Base-by-base conservation (phyloP, 176 grass and related monocot genomes). In the Tillandsia leiboldiana region DNA sequence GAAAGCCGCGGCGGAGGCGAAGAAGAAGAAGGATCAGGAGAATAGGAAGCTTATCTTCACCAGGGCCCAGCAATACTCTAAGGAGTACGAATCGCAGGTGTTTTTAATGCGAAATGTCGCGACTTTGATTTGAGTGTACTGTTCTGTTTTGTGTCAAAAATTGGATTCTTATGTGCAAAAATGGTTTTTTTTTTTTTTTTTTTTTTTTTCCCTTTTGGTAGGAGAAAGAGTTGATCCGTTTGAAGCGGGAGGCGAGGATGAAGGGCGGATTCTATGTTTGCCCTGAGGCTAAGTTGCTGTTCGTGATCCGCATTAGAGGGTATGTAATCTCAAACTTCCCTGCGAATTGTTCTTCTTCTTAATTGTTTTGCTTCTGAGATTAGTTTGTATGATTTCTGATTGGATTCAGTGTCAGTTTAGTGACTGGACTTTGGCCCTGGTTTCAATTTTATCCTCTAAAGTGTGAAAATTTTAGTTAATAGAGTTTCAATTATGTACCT, bases 181-280 rank as follows among this genome's bases (percentile, higher is more conserved):
- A 8, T 0, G 47, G 10, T 12, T 14, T 22, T 52, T 18, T 0
- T 5, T 8, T 8, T 72, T 0, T 8, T 8, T 72, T 0, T n/a
- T n/a, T n/a, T 2, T 68, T 48, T 12, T 42, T 51, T 49, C 8
- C 14, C 0, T 26, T 33, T 61, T n/a, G 64, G 67, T 82, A 97
- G 93, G 89, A 92, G 50, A 97, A 85, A 56, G 88, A 97, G 72
- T 68, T 97, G 47, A 83, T 97, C 49, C 81, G 72, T 51, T 82
- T 97, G 75, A 97, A 97, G 86, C 87, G 93, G 2, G 93, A 97
- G 71, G 89, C 93, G 13, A 79, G 86, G 62, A 65, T 97, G 82
- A 97, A 97, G 67, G 93, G 93, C 69, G 93, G 93, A 26, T 97
- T 97, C 81, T 97, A 97, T 77, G 93, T 97, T 48, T 83, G 77